Evolutionary conservation across 1,284 basidiomycete genomes (phyloP).

Genomic region (Rhodotorula sp.): DNA sequence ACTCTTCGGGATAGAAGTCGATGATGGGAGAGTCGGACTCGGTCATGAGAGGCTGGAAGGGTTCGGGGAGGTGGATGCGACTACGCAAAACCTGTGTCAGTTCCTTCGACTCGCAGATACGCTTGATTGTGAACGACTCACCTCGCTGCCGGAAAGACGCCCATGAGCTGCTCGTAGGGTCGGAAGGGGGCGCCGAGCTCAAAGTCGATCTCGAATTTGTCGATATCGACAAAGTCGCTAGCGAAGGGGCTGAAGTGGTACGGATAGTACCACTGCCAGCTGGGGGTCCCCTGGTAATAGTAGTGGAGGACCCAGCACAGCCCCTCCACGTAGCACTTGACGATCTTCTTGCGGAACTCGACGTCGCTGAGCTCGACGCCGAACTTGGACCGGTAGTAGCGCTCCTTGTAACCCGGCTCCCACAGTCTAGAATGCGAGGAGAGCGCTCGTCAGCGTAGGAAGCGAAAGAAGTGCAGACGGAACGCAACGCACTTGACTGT

Average conservation of each 20-base stretch:
- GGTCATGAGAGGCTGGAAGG: conserved; percentile 87
- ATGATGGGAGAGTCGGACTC: conserved; percentile 85
- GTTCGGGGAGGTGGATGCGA: conserved; percentile 78
- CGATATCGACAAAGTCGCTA: conserved; percentile 82
- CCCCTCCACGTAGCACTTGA: conserved; percentile 85
- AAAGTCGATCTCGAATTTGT: conserved; percentile 73
- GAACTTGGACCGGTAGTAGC: conserved; percentile 96
- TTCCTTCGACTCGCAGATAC: not conserved
- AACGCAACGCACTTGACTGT: conserved; percentile 71
- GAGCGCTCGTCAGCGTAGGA: conserved; percentile 24
- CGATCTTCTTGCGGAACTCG: conserved; percentile 71
- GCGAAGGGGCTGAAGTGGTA: conserved; percentile 99
- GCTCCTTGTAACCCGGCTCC: conserved; percentile 91
- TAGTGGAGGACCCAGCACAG: conserved; percentile 95
- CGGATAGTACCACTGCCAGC: conserved; percentile 98
- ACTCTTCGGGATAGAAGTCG: conserved; percentile 82
- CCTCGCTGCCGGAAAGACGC: conserved; percentile 93
- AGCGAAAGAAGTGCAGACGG: not conserved
- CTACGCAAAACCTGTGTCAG: conserved; percentile 51
- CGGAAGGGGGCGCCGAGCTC: conserved; percentile 83
- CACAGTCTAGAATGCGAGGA: conserved; percentile 63
- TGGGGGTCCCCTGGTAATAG: conserved; percentile 82
- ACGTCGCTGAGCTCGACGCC: conserved; percentile 69
- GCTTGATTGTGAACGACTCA: conserved; percentile 48
- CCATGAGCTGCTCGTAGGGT: conserved; percentile 97